Evolutionary conservation across 2,329 filamentous ascomycete genomes (phyloP), one percentile per base, ranked within the genome.

Genomic region (Diaporthe batatas): DNA sequence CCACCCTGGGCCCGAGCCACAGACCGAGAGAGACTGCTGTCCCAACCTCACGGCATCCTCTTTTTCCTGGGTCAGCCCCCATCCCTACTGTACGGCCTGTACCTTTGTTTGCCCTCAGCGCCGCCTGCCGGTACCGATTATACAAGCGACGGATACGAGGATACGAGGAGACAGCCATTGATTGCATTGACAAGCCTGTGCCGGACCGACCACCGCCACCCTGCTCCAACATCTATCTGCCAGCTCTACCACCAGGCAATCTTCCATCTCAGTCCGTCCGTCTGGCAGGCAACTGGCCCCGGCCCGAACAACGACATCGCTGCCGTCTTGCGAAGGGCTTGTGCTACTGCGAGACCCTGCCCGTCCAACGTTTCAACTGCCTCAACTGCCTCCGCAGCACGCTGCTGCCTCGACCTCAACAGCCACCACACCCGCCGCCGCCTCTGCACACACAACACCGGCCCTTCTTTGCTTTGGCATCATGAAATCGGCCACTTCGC

Each of bases 401-500:
- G 23, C 39, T 42, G 29, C 62, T 59, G 36, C 49, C 44, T 44
- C 47, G 32, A 34, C n/a, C 55, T 70, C 32, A 32, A 62, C 68
- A 25, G 25, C 62, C 6, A 49, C n/a, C 47, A 51, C 47, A n/a
- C 23, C 65, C 44, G 23, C 71, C 44, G 53, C 32, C 53, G 16
- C 49, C 29, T 29, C 58, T 21, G 32, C 39, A 4, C 68, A 36
- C 23, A 21, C 53, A 68, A 32, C 39, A 54, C 62, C 51, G 55
- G 23, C 32, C 51, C 59, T 67, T 39, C 32, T 36, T 51, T 72
- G 70, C 67, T 64, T 67, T 68, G 71, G 67, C 72, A 74, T 68
- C 67, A 74, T 74, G 73, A 70, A 58, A 73, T 53, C 59, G 67
- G 39, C 34, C 70, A 47, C 67, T 51, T 68, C 36, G n/a, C 47